These are phyloP conservation scores for Chaetomium sp. DNA, from an alignment of 2,329 filamentous ascomycete species.

Conservation along the genomic window DNA sequence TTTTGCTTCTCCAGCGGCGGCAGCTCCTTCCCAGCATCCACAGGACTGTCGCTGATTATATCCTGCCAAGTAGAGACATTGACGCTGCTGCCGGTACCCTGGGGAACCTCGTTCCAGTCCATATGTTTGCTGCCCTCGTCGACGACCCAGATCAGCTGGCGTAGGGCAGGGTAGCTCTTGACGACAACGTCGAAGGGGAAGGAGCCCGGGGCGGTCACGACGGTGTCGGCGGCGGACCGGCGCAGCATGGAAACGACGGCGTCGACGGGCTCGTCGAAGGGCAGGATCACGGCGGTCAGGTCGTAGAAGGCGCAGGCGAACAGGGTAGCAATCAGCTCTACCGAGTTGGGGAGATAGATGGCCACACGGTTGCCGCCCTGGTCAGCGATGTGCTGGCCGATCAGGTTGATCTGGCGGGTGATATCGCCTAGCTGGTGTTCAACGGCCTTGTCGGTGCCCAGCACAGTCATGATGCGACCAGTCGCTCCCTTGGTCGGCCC, in stretches of 20 bases:
- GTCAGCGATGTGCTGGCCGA: conserved; percentile 75
- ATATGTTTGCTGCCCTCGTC: conserved; percentile 88
- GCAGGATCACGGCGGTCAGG: conserved; percentile 80
- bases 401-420: conserved; percentile 82
- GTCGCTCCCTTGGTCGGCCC: conserved; percentile 61
- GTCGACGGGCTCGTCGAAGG: conserved; percentile 74
- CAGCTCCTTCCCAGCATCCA: conserved; percentile 61
- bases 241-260: conserved; percentile 72
- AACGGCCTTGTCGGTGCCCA: conserved; percentile 72
- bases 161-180: conserved; percentile 69
- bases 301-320: conserved; percentile 92
- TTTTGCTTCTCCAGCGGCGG: conserved; percentile 61
- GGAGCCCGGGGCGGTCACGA: conserved; percentile 84
- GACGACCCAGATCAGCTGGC: conserved; percentile 87
- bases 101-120: conserved; percentile 90
- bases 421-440: conserved; percentile 75
- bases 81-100: conserved; percentile 71
- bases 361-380: conserved; percentile 76
- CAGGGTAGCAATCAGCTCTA: conserved; percentile 79
- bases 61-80: conserved; percentile 94
- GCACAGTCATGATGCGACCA: conserved; percentile 75
- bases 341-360: conserved; percentile 88
- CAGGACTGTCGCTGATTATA: conserved; percentile 70
- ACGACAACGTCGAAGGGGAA: conserved; percentile 76
- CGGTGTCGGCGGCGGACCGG: conserved; percentile 72